phyloP scores from a whole-genome alignment of 345 rosid genomes.

The Lepidium africanum region DNA sequence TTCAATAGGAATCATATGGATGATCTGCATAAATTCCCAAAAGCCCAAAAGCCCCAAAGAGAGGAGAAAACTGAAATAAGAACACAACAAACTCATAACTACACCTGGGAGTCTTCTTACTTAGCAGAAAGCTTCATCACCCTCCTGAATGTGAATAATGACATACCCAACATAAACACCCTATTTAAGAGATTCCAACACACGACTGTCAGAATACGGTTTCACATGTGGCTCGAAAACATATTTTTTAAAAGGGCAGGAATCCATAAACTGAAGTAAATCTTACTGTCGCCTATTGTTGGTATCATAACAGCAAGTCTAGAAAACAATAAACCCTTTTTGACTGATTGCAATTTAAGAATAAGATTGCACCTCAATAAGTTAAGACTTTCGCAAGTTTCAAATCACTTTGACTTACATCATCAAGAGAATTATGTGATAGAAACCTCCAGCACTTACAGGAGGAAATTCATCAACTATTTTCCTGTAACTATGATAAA shows the following conservation, averaged over 20 bases:
- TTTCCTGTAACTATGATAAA: background rate
- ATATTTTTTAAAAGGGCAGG: constrained; percentile 31
- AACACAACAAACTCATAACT: constrained; percentile 63
- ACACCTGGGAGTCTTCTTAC: constrained; percentile 77
- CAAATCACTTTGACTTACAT: background rate
- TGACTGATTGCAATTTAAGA: background rate
- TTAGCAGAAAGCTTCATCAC: constrained; percentile 78
- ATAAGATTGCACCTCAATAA: background rate
- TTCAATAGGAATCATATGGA: background rate
- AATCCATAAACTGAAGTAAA: constrained; percentile 22
- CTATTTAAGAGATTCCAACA: constrained; percentile 80
- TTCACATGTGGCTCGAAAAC: constrained; percentile 34
- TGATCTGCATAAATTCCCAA: constrained; percentile 36
- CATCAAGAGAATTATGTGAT: background rate
- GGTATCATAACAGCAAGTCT: background rate
- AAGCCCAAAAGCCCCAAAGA: constrained; percentile 36
- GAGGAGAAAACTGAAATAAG: constrained; percentile 6
- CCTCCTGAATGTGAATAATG: constrained; percentile 62
- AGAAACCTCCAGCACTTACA: background rate
- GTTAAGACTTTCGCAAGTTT: background rate
- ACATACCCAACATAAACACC: constrained; percentile 75
- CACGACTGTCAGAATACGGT: constrained; percentile 44
- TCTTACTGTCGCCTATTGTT: background rate
- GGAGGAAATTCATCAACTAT: background rate
- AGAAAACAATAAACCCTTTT: constrained; percentile 7